Conservation (phyloP, 371 early-diverging fungal genomes). For the Apophysomyces elegans region DNA sequence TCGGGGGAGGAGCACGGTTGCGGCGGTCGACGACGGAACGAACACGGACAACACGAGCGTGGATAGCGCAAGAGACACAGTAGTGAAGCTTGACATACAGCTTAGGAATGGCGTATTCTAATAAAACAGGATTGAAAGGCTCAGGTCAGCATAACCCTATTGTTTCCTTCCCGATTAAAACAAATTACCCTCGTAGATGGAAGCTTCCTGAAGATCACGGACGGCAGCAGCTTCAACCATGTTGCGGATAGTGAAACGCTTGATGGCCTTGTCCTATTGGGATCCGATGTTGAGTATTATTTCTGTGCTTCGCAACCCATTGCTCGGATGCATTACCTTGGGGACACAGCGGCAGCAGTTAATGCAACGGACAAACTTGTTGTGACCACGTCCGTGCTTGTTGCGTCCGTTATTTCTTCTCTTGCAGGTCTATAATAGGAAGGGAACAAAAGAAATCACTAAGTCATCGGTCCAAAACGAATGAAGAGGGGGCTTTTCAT, state of each 20-base stretch:
- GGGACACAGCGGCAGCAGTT: conserved; percentile 98
- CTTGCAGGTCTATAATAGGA: conserved; percentile 80
- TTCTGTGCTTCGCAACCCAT: too few species aligned
- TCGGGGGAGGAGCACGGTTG: conserved; percentile 92
- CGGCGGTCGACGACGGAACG: conserved; percentile 91
- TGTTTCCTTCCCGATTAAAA: not conserved
- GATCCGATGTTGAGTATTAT: not conserved
- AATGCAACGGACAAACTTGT: conserved; percentile 95
- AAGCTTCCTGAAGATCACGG: conserved; percentile 96
- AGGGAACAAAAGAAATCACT: not conserved
- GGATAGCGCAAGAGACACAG: conserved; percentile 99
- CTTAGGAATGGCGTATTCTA: conserved; percentile 96
- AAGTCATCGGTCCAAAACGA: not conserved
- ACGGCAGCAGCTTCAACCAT: conserved; percentile 98
- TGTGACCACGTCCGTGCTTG: conserved; percentile 99
- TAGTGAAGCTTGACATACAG: conserved; percentile 97
- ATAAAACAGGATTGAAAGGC: too few species aligned
- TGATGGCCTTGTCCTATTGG: conserved; percentile 96
- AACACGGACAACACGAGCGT: conserved; percentile 96
- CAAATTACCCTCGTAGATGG: conserved; percentile 86
- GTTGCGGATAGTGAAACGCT: conserved; percentile 97
- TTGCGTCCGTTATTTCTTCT: conserved; percentile 99
- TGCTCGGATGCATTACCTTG: conserved; percentile 55
- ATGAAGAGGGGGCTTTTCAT: too few species aligned
- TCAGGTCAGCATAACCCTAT: not conserved